These are phyloP conservation scores for Botrytis porri DNA, from an alignment of 2,329 filamentous ascomycete species.

Conservation along the genomic window DNA sequence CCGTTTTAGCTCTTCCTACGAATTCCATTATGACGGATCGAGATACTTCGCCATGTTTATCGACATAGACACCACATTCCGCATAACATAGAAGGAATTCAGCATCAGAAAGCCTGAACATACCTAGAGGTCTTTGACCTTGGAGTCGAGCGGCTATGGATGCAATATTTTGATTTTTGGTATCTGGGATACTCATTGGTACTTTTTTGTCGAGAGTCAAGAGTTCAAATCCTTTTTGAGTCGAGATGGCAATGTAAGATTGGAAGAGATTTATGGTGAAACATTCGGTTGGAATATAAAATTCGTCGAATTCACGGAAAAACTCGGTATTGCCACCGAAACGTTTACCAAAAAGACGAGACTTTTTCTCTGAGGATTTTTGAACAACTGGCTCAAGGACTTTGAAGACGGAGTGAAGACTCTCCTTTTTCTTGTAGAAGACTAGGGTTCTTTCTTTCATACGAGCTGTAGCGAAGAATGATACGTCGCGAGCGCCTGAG, in stretches of 20 bases:
- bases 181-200: constrained; percentile 87
- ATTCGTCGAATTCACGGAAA: constrained; percentile 98
- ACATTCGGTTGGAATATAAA: constrained; percentile 95
- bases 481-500: constrained; percentile 82
- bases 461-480: constrained; percentile 91
- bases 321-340: constrained; percentile 80
- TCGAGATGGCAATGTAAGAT: constrained; percentile 86
- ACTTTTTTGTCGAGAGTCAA: constrained; percentile 97
- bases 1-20: constrained; percentile 83
- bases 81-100: constrained; percentile 94
- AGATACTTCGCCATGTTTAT: constrained; percentile 95
- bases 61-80: constrained; percentile 95
- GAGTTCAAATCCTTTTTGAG: constrained; percentile 89
- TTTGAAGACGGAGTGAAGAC: constrained; percentile 90
- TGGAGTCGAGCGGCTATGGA: constrained; percentile 79
- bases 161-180: constrained; percentile 79
- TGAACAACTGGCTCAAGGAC: constrained; percentile 95
- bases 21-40: constrained; percentile 98
- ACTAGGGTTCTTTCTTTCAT: constrained; percentile 97
- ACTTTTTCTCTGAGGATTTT: constrained; percentile 81
- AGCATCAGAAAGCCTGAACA: constrained; percentile 91
- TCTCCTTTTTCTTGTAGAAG: constrained; percentile 96
- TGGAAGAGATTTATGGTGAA: constrained; percentile 96
- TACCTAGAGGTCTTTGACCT: constrained; percentile 82
- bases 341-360: constrained; percentile 56